Conservation (phyloP, 2,329 filamentous ascomycete species). For the Cercospora sp. region DNA sequence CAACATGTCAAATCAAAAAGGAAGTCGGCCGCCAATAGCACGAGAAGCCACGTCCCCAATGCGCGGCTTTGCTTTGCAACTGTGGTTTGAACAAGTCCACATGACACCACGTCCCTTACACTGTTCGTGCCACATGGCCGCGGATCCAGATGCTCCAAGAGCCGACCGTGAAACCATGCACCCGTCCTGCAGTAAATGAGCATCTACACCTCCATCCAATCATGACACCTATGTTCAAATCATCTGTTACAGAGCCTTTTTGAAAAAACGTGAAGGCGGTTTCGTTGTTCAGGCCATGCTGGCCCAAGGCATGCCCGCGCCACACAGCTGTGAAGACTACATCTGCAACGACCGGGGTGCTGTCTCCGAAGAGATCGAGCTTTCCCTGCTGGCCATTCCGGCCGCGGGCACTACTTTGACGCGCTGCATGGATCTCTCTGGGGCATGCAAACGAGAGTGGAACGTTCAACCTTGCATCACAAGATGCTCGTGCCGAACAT, state of each 20-base stretch:
- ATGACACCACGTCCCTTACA: neutral
- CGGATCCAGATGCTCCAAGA: neutral
- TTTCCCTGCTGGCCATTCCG: neutral
- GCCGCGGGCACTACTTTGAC: neutral
- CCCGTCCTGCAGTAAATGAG: slow-evolving; percentile 8
- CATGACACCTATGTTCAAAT: neutral
- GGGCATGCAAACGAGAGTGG: neutral
- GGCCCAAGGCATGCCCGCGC: too few relatives aligned
- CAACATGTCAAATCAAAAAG: neutral
- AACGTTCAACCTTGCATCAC: slow-evolving; percentile 8
- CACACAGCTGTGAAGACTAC: neutral
- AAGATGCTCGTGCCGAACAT: slow-evolving; percentile 36
- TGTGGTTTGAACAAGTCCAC: neutral
- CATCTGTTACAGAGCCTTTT: neutral
- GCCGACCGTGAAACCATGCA: slow-evolving; percentile 3
- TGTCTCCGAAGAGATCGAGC: neutral
- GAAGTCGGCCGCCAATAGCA: neutral
- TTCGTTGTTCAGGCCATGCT: too few relatives aligned
- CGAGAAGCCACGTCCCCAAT: neutral
- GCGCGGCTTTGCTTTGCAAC: neutral
- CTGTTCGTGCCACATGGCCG: neutral
- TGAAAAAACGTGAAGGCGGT: neutral
- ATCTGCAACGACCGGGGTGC: neutral
- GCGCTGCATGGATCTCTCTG: neutral
- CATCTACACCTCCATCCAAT: neutral